Base-by-base conservation (phyloP, 2,329 filamentous ascomycete genomes). In the Cryoendolithus antarcticus region DNA sequence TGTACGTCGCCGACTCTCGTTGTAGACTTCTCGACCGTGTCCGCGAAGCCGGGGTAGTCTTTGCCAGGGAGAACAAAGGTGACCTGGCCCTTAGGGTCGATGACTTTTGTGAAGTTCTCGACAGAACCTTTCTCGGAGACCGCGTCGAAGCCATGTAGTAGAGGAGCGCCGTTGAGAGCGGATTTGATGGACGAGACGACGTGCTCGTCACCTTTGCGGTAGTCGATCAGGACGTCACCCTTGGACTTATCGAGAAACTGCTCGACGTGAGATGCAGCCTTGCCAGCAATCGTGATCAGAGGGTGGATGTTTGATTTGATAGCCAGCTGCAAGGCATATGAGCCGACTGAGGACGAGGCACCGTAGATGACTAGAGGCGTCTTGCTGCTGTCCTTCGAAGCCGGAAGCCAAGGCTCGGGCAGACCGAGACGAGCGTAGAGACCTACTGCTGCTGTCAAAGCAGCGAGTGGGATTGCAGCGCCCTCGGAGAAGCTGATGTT, bases 71-170 rank as follows among this genome's bases (percentile, higher is more conserved):
- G 41, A 4, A 57, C 55, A 10, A 56, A 48, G 4, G 59, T 62
- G 6, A 62, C 52, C 38, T 53, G 59, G 0, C 56, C 59, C 6
- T 60, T 56, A 1, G 56, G 44, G 1, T 58, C 58, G 7, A 76
- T 51, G 2, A 68, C 65, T 32, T 63, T 56, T 15, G 54, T 53
- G 6, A 76, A 51, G 34, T 70, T 70, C 32, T 54, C 37, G 35
- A 43, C 49, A 30, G 35, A 63, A 58, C 65, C 63, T 9, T 75
- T 62, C 47, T 78, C 72, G 2, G 64, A 65, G 1, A 76, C 67
- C 0, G 75, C 70, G 47, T 82, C 77, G 41, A 70, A 71, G 0
- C 72, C 75, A 43, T 76, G 62, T 4, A 62, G 47, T 10, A 75
- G 47, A 43, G 65, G 64, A 9, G 59, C 48, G 2, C 62, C 63